phyloP scores from a whole-genome alignment of 176 grass and related monocot genomes.

The Avena eriantha region DNA sequence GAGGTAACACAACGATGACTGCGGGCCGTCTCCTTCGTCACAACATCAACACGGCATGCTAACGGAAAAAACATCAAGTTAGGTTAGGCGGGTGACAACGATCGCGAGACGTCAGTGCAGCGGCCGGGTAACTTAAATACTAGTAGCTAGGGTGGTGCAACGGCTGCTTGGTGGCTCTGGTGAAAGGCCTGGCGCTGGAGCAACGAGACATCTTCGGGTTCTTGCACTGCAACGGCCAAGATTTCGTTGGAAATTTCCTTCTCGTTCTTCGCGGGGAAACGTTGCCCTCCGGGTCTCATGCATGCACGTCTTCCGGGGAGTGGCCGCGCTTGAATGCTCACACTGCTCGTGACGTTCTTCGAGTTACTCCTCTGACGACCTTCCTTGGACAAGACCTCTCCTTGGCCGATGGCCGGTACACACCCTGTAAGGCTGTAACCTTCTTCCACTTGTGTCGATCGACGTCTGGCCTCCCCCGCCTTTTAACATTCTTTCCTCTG shows the following conservation, averaged over 20 bases:
- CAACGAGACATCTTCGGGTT: neutral
- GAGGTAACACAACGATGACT: neutral
- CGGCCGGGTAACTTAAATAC: too few species aligned
- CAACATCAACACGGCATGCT: neutral
- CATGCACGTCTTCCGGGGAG: neutral
- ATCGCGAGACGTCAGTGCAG: too few species aligned
- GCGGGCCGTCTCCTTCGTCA: too few species aligned
- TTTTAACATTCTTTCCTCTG: too few species aligned
- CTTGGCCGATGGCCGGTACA: too few species aligned
- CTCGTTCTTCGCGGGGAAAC: neutral
- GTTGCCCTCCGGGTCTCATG: neutral
- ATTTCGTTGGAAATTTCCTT: neutral
- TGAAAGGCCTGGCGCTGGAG: too few species aligned
- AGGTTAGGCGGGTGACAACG: neutral
- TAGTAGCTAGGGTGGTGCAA: too few species aligned
- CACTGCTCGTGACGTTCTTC: neutral
- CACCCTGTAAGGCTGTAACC: neutral
- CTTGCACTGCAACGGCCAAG: neutral
- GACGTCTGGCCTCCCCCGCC: too few species aligned
- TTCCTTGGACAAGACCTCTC: neutral
- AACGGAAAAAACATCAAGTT: neutral
- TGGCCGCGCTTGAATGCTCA: neutral
- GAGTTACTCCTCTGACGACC: neutral
- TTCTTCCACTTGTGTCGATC: neutral
- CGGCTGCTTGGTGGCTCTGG: too few species aligned